phyloP scores from a whole-genome alignment of 495 filamentous ascomycete genomes.

The Penicillium turbatum region DNA sequence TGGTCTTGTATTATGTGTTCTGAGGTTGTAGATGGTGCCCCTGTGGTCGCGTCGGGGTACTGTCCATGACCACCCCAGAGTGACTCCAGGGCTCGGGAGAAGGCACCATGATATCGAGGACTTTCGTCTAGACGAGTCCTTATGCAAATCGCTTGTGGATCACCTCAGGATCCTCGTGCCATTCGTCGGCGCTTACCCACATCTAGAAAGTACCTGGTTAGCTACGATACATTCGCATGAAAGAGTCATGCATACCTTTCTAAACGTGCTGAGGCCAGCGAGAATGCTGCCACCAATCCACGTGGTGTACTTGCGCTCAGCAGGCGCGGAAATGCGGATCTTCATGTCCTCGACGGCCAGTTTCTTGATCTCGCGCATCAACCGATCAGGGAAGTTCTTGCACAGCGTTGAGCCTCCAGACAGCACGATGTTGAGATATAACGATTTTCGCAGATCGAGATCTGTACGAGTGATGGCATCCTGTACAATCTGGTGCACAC shows the following conservation, averaged over 20 bases:
- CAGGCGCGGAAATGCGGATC: slow-evolving; percentile 97
- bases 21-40: background rate
- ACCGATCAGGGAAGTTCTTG: slow-evolving; percentile 90
- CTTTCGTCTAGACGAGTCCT: slow-evolving; percentile 1
- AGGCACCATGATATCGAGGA: background rate
- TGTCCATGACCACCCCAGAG: background rate
- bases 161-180: slow-evolving; percentile 98
- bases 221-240: background rate
- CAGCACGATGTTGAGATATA: slow-evolving; percentile 95
- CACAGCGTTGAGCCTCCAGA: slow-evolving; percentile 91
- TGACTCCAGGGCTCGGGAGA: background rate
- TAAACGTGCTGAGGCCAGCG: slow-evolving; percentile 93
- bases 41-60: background rate
- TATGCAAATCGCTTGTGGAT: slow-evolving; percentile 96
- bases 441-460: slow-evolving; percentile 86
- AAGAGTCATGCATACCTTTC: slow-evolving; percentile 70
- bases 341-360: slow-evolving; percentile 97
- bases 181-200: slow-evolving; percentile 98
- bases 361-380: slow-evolving; percentile 86
- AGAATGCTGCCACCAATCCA: slow-evolving; percentile 99
- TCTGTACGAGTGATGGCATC: slow-evolving; percentile 97
- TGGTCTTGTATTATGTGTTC: background rate
- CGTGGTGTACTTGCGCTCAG: slow-evolving; percentile 95
- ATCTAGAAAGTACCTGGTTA: slow-evolving; percentile 57
- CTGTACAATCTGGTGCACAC: slow-evolving; percentile 95